These are phyloP conservation scores for Ocimum tenuiflorum DNA, from an alignment of 257 asterid genomes.

Conservation along the genomic window DNA sequence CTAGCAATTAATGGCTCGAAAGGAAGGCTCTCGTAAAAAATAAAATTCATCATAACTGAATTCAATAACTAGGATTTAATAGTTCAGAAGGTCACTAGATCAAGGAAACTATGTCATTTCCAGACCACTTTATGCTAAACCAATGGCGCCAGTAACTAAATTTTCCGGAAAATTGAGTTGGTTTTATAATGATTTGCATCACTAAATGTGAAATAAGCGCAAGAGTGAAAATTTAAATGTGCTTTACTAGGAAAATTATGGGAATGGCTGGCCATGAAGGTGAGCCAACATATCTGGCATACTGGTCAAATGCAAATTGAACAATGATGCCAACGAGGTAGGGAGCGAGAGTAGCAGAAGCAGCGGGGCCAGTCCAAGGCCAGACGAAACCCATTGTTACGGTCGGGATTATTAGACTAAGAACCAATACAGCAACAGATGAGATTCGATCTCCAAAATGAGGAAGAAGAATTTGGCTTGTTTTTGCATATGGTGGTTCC, in stretches of 20 bases:
- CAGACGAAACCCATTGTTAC: constrained; percentile 94
- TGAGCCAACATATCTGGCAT: constrained; percentile 57
- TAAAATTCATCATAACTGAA: background rate
- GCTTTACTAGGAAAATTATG: constrained; percentile 73
- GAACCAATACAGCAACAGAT: constrained; percentile 71
- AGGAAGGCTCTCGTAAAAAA: background rate
- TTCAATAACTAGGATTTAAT: background rate
- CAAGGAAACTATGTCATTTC: background rate
- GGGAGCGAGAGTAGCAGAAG: constrained; percentile 96
- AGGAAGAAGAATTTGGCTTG: constrained; percentile 29
- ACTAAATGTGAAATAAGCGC: background rate
- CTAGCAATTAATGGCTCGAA: background rate
- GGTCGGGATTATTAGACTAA: constrained; percentile 72
- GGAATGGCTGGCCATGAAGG: constrained; percentile 89
- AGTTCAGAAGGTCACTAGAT: background rate
- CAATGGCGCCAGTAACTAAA: background rate
- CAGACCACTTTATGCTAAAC: background rate
- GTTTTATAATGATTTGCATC: background rate
- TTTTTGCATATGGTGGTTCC: constrained; percentile 33
- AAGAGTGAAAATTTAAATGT: background rate
- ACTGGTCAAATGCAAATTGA: constrained; percentile 85
- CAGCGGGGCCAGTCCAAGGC: constrained; percentile 99
- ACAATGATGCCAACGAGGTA: constrained; percentile 88
- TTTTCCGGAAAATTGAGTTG: background rate
- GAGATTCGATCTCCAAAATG: constrained; percentile 59